Conservation (phyloP, 73 alveolate species). For the Chromera velia region DNA sequence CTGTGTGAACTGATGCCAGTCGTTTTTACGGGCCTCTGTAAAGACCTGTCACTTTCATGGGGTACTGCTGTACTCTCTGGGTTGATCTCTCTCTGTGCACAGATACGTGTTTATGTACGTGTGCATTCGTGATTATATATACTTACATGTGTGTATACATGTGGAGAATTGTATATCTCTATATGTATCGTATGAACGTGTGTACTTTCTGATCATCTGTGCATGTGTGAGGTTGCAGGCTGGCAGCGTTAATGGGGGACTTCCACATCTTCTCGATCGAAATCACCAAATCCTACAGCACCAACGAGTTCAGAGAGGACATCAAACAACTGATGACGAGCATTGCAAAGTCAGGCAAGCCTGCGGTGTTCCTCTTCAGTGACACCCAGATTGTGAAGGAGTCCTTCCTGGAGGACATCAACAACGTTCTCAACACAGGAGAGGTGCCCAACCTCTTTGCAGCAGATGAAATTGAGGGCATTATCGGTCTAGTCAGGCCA, state of each 20-base stretch:
- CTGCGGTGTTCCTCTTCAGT: conserved; percentile 83
- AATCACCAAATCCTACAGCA: conserved; percentile 90
- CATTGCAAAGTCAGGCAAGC: conserved; percentile 68
- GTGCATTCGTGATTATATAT: no score
- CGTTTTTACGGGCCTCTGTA: no score
- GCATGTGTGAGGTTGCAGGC: no score
- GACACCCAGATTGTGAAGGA: conserved; percentile 97
- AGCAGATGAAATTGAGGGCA: conserved; percentile 92
- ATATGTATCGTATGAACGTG: no score
- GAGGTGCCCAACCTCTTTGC: conserved; percentile 99
- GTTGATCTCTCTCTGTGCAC: no score
- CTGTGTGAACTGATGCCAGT: no score
- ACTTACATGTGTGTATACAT: no score
- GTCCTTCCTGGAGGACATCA: conserved; percentile 98
- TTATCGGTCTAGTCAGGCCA: conserved; percentile 86
- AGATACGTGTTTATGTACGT: no score
- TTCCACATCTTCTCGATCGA: conserved; percentile 86
- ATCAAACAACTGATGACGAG: conserved; percentile 79
- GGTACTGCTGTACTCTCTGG: no score
- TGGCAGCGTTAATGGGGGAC: conserved; percentile 60
- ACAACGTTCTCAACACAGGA: conserved; percentile 96
- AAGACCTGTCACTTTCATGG: no score
- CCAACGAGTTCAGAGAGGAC: conserved; percentile 90
- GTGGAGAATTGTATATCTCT: no score
- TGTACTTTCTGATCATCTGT: no score